A percentile compares a stretch with the other conserved stretches of the same genome.
Conservation (phyloP, 2,329 filamentous ascomycete species). For the Colletotrichum musicola region DNA sequence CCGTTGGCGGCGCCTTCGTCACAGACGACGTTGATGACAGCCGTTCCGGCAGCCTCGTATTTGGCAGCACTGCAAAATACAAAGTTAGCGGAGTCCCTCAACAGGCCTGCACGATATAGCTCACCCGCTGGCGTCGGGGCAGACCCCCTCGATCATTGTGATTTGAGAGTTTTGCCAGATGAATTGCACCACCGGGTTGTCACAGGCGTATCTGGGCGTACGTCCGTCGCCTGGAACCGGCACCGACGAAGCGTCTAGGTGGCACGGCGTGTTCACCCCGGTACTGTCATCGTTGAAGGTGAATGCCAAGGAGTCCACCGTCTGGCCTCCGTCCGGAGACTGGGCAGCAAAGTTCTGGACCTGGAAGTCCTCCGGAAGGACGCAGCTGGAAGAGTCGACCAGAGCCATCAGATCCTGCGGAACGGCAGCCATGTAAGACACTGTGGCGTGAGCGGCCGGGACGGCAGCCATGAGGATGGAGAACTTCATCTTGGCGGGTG, state of each 20-base stretch:
- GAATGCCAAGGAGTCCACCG: slow-evolving; percentile 53
- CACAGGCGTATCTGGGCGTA: slow-evolving; percentile 57
- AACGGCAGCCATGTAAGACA: slow-evolving; percentile 41
- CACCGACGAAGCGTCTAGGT: slow-evolving; percentile 57
- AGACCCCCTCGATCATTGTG: slow-evolving; percentile 60
- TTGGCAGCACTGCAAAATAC: slow-evolving; percentile 41
- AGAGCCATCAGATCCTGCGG: slow-evolving; percentile 35
- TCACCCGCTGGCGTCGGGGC: slow-evolving; percentile 53
- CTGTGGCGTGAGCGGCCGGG: slow-evolving; percentile 36
- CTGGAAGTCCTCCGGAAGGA: slow-evolving; percentile 53
- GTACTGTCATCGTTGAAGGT: slow-evolving; percentile 56
- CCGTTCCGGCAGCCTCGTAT: slow-evolving; percentile 50
- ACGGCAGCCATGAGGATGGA: slow-evolving; percentile 38
- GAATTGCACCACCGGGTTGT: slow-evolving; percentile 56
- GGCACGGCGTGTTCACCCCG: slow-evolving; percentile 55
- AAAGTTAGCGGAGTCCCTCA: background rate
- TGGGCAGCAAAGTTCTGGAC: slow-evolving; percentile 53
- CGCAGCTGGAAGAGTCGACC: slow-evolving; percentile 46
- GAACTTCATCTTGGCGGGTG: slow-evolving; percentile 35
- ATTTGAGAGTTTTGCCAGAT: slow-evolving; percentile 54
- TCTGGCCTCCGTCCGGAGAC: slow-evolving; percentile 50
- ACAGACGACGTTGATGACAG: slow-evolving; percentile 33
- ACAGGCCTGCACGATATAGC: slow-evolving; percentile 29
- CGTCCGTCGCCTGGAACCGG: slow-evolving; percentile 48
- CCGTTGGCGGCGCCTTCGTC: slow-evolving; percentile 17